Conservation (phyloP, 2,329 filamentous ascomycete species). For the Gaeumannomyces tritici region DNA sequence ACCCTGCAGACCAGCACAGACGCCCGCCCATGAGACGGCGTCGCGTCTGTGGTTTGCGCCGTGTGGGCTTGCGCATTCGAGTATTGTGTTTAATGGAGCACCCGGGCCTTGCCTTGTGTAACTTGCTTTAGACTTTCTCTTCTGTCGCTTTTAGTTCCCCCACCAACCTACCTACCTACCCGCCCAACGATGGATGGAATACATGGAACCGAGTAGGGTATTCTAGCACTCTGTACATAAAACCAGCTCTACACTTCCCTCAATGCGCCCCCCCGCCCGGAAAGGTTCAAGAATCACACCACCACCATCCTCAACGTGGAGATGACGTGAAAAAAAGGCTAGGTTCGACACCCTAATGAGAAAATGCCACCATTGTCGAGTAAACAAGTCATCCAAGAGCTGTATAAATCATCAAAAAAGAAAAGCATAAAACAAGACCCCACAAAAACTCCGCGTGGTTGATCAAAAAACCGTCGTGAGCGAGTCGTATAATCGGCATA, state of each 20-base stretch:
- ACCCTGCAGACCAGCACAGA: conserved; percentile 63
- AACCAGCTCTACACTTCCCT: background rate
- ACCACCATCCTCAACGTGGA: no score
- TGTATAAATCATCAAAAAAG: background rate
- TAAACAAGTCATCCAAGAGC: background rate
- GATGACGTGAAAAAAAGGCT: no score
- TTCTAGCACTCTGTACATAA: background rate
- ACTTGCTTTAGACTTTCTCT: background rate
- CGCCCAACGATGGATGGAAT: background rate
- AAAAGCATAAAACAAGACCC: background rate
- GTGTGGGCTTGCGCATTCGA: no score
- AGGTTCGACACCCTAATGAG: background rate
- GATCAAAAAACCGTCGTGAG: background rate
- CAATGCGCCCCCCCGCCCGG: background rate
- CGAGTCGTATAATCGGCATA: background rate
- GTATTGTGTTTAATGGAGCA: background rate
- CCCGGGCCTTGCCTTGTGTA: background rate
- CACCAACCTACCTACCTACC: no score
- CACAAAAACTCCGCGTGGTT: background rate
- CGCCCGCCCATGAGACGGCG: background rate
- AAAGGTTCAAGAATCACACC: no score
- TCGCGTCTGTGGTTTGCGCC: background rate
- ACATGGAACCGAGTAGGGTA: background rate
- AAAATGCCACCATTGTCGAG: background rate
- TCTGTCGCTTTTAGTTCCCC: background rate